Evolutionary conservation across 495 filamentous ascomycete genomes (phyloP), one percentile per base, ranked within the genome.

Genomic region (Talaromyces stipitatus): DNA sequence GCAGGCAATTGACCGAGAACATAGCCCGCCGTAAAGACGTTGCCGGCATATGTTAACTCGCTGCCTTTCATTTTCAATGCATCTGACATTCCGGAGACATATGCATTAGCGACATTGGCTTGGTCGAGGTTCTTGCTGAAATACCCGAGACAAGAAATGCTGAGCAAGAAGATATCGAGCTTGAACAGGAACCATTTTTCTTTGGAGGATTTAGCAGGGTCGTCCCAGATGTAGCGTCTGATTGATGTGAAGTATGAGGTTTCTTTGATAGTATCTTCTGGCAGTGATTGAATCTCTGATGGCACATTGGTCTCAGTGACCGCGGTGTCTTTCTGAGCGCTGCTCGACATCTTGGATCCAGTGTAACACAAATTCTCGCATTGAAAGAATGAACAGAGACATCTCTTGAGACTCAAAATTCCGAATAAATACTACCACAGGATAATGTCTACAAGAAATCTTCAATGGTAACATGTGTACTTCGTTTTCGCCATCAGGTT

Each of bases 1-100:
- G 48, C 38, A 29, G 38, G 46, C 7, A 58, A n/a, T 29, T 55
- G 48, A 16, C 63, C 50, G 7, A 60, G 45, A 32, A 62, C 58
- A 50, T 59, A 65, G 28, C 61, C 64, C 4, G 46, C 46, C 23
- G 46, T 50, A 16, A 50, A 50, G 26, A 61, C 58, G 23, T 57
- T 66, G 53, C 61, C 53, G 47, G 64, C 55, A 50, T 62, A 63
- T 3, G 63, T 60, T 7, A 64, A 41, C 61, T 82, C 63, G 22
- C 70, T 78, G 14, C 77, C 77, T 20, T 69, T 68, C 33, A 82
- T 62, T 10, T 67, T 62, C 7, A 82, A 60, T 41, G 78, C 76
- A 57, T 82, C 78, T 54, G 80, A 77, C 78, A 80, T 80, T 11
- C 76, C 76, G 5, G 71, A 77, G 0, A 80, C 62, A 55, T 69